Evolutionary conservation across 257 asterid genomes (phyloP).

Genomic region (Solanum rostratum): DNA sequence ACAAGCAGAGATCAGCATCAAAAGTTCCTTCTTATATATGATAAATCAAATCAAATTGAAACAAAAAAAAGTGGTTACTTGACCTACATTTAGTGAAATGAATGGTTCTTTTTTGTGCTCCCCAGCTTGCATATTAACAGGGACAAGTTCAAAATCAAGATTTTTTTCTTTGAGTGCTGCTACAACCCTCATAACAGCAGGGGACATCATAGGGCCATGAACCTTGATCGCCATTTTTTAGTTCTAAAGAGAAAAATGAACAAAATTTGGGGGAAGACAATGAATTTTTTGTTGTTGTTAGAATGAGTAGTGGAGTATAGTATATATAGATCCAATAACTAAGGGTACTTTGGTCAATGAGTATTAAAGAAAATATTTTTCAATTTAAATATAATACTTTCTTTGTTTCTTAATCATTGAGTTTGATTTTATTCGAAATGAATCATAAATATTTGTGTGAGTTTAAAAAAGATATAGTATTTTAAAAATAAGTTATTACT

Average conservation of each 20-base stretch:
- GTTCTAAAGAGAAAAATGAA: background rate
- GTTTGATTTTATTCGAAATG: too few relatives aligned
- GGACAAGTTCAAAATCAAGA: constrained; percentile 9
- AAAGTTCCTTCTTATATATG: too few relatives aligned
- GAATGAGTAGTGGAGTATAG: background rate
- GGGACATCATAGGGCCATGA: constrained; percentile 10
- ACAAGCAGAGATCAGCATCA: too few relatives aligned
- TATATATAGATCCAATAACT: background rate
- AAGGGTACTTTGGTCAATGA: background rate
- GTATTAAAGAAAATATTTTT: too few relatives aligned
- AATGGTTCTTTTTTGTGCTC: constrained; percentile 20
- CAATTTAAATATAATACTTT: too few relatives aligned
- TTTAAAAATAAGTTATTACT: too few relatives aligned
- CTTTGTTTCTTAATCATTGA: too few relatives aligned
- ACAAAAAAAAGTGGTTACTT: too few relatives aligned
- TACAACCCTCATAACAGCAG: constrained; percentile 5
- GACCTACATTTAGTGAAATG: constrained; percentile 16
- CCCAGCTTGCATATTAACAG: background rate
- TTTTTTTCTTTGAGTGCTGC: constrained; percentile 15
- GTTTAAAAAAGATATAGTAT: too few relatives aligned
- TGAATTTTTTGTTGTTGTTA: background rate
- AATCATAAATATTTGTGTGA: too few relatives aligned
- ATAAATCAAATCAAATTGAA: too few relatives aligned
- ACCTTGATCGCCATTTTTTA: constrained; percentile 14
- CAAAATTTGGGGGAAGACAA: background rate